A percentile compares a stretch with the other conserved stretches of the same genome.
Conservation (phyloP, 2,329 filamentous ascomycete genomes). For the Pestalotiopsis sp. region DNA sequence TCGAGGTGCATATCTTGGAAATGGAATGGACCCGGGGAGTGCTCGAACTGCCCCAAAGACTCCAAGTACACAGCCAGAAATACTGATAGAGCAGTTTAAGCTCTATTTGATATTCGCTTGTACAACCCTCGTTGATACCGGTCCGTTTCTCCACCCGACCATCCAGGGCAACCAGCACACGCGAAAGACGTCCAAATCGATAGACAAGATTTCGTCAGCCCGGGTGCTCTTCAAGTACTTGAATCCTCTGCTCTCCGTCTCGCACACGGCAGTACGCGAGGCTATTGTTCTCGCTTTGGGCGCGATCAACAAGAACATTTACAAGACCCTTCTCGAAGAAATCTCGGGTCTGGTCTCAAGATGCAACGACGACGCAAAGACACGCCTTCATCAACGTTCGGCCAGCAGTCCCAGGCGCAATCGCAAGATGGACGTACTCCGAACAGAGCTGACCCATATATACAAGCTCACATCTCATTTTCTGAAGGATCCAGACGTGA, state of each 20-base stretch:
- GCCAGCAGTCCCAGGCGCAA: conserved; percentile 82
- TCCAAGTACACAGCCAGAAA: conserved; percentile 76
- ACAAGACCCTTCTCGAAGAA: conserved; percentile 86
- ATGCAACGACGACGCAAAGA: conserved; percentile 87
- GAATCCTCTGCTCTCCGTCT: conserved; percentile 81
- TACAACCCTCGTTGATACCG: conserved; percentile 87
- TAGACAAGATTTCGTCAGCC: conserved; percentile 84
- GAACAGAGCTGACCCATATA: conserved; percentile 94
- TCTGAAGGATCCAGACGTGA: conserved; percentile 75
- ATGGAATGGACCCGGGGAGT: conserved; percentile 59
- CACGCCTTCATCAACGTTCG: conserved; percentile 83
- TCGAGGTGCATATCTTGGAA: conserved; percentile 61
- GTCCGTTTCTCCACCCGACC: conserved; percentile 61
- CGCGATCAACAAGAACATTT: conserved; percentile 93
- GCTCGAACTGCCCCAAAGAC: conserved; percentile 54
- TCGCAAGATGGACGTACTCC: conserved; percentile 80
- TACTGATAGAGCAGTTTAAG: conserved; percentile 97
- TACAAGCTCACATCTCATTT: conserved; percentile 95
- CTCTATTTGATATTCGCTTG: conserved; percentile 96
- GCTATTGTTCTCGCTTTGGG: conserved; percentile 91
- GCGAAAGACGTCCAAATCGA: conserved; percentile 76
- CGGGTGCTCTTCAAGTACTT: conserved; percentile 88
- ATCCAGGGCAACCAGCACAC: conserved; percentile 70
- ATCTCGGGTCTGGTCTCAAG: conserved; percentile 83
- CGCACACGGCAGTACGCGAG: conserved; percentile 80